A percentile compares a stretch with the other conserved stretches of the same genome.
These are phyloP conservation scores for Pythium periplocum DNA, from an alignment of 352 stramenopile species.

Conservation along the genomic window DNA sequence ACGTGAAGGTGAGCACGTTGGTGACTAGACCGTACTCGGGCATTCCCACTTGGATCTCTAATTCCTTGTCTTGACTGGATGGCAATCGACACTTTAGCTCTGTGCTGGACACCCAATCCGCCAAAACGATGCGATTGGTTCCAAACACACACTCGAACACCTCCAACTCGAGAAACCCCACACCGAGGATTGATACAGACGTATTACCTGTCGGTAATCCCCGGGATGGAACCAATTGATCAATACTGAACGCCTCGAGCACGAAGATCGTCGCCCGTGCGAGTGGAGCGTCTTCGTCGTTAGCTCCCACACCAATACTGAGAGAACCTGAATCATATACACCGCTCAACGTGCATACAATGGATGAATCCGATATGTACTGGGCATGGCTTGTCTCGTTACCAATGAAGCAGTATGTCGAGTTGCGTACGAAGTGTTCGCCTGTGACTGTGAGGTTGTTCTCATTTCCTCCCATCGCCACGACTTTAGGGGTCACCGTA, in stretches of 20 bases:
- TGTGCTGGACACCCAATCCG: neutral
- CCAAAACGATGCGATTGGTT: neutral
- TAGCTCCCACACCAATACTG: neutral
- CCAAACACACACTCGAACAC: conserved; percentile 15
- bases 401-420: conserved; percentile 6
- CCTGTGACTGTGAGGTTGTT: conserved; percentile 9
- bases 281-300: neutral
- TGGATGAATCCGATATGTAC: no score
- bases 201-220: neutral
- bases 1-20: conserved; percentile 2
- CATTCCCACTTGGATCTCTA: conserved; percentile 6
- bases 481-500: conserved; percentile 3
- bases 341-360: no score
- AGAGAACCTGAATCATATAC: no score
- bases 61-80: conserved; percentile 1
- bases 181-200: conserved; percentile 6
- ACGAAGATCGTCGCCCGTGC: conserved; percentile 1
- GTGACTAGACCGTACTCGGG: conserved; percentile 9
- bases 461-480: neutral
- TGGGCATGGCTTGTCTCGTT: no score
- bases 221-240: no score
- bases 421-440: conserved; percentile 9
- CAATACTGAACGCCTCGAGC: conserved; percentile 9
- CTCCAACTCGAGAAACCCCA: conserved; percentile 12
- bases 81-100: conserved; percentile 9